Base-by-base conservation (phyloP, 495 filamentous ascomycete species). In the Neurospora sp. region DNA sequence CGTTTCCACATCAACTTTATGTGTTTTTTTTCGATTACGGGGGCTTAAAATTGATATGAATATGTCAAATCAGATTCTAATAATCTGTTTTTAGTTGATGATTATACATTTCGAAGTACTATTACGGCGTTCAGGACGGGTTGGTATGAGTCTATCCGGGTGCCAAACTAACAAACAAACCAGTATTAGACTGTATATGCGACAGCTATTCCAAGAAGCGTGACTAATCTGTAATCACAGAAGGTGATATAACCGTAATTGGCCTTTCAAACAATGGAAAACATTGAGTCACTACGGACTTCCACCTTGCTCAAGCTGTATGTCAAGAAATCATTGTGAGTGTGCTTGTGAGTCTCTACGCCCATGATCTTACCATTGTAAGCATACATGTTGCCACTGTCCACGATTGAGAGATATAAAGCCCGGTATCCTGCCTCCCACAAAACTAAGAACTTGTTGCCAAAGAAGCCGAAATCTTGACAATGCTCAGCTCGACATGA, bases 361-460 rank as follows among this genome's bases (percentile, higher is more conserved):
- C 11, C 11, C 54, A 23, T 62, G 3, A 1, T 18, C 1, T 7
- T 9, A 35, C 12, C 14, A 35, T 16, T 62, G 6, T 18, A 4
- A 6, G 35, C 27, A 66, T 9, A 1, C 0, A 35, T 14, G 0
- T 18, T 66, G 0, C 7, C 1, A 0, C 7, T 10, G 27, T 31
- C 27, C 2, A 35, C 7, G 0, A 35, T 7, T 35, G 6, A 35
- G 3, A 9, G 14, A 66, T 35, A 66, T 66, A 66, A 66, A 66
- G 27, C 27, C 3, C 3, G 0, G 0, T 35, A 18, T 35, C 3
- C 14, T 66, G 54, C 54, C 54, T 9, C 0, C 54, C 0, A 35
- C 23, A 5, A 35, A 1, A 35, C 1, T 7, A 4, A 0, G 12
- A 4, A 66, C 54, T 9, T 62, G 0, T 8, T 5, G 11, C 48